Base-by-base conservation (phyloP, 768 basidiomycete genomes). In the Hypholoma fasciculare region DNA sequence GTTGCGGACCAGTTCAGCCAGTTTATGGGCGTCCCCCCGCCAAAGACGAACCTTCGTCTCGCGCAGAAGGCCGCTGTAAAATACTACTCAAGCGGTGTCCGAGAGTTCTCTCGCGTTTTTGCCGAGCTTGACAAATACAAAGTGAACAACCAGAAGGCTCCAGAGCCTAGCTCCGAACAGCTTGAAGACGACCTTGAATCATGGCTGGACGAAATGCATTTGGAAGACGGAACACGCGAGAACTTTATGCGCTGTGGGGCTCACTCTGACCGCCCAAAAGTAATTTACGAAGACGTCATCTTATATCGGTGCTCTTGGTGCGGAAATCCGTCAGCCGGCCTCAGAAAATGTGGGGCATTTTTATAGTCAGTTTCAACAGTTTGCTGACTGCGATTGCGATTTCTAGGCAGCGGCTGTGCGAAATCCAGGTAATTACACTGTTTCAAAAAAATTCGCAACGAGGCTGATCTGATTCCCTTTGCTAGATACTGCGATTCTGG, bases 231-330 rank as follows among this genome's bases (percentile, higher is more conserved):
- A 2, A 64, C 59, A 13, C 38, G 50, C 26, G 72, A 72, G 47
- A 53, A 53, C 38, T 14, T 52, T 2, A 69, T 36, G 66, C 70
- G 36, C 37, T 65, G 46, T 56, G 71, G 53, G 23, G 46, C 17
- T 3, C 65, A 67, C 17, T 62, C 71, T 44, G 69, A 74, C 37
- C 69, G 72, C 12, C 77, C 81, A 12, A 78, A 74, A 63, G 73
- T 84, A 62, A 81, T 76, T 57, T 67, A 69, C 17, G 82, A 85
- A 47, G 71, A 72, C 17, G 80, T 85, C 7, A 76, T 69, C 38
- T 69, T 89, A 42, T 88, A 84, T 69, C 71, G 78, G 23, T 89
- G 88, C 63, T 84, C 85, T 23, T 84, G 80, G 77, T 88, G 87
- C 59, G 76, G 80, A 6, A 88, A 87, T 57, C 85, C 86, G 6